Evolutionary conservation across 345 rosid genomes (phyloP), one percentile per base, ranked within the genome.

Genomic region (Leavenworthia alabamica): DNA sequence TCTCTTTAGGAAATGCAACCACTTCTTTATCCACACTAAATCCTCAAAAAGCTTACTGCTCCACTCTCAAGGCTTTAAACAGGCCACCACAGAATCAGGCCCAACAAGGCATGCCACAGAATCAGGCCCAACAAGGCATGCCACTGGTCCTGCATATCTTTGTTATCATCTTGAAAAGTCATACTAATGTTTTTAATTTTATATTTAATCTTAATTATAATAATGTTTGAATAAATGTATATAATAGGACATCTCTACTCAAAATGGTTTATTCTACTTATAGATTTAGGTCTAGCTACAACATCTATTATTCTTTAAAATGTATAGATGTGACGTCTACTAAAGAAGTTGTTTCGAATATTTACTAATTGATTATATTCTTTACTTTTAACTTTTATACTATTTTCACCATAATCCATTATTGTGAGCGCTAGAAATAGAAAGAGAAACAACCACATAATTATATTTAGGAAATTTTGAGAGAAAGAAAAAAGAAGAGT

Each of bases 391-490:
- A 48, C 14, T 48, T 46, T 46, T 56, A 56, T n/a, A 12, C 36
- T 35, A 45, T 45, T 35, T 55, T 39, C 46, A 66, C 20, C 53
- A 16, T 24, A 47, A 10, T 17, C 20, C 8, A 23, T 33, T 52
- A 10, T 31, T 17, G 15, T 11, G 12, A 15, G 40, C 42, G 66
- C 46, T 32, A 24, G 1, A 42, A 68, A 68, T 68, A 51, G 66
- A 68, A 60, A 41, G 40, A 42, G 2, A 12, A 57, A n/a, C 35
- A 28, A 28, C 7, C 41, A 13, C 31, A 35, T 20, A 22, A 29
- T 41, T 58, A 29, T 57, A 20, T 29, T 40, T 58, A 41, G 46
- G 49, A 67, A 67, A 19, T 16, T 39, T 49, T 20, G 44, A 22
- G 16, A 5, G 7, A 26, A 26, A 26, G 7, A 26, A 26, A 26